Evolutionary conservation across 2,329 filamentous ascomycete species (phyloP).

Genomic region (Fusarium nelsonii): DNA sequence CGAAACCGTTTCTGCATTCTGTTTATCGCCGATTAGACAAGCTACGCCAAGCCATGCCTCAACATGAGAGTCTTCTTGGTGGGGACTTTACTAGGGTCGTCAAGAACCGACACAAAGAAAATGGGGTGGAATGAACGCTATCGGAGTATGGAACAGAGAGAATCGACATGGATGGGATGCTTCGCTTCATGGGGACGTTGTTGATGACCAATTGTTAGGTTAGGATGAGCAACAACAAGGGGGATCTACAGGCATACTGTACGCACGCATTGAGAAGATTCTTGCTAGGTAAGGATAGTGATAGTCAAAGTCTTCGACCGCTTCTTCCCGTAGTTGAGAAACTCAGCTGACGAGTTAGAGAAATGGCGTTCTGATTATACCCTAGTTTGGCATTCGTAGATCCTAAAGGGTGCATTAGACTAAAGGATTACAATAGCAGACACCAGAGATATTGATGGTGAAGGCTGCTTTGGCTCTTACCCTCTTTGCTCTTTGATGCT

Average conservation of each 20-base stretch:
- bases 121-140: constrained; percentile 23
- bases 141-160: constrained; percentile 31
- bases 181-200: constrained; percentile 13
- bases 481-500: neutral
- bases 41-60: constrained; percentile 28
- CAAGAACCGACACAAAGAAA: constrained; percentile 9
- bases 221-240: neutral
- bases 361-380: constrained; percentile 21
- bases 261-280: constrained; percentile 15
- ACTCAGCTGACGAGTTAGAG: constrained; percentile 21
- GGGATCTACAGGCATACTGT: constrained; percentile 30
- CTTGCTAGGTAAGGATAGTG: neutral
- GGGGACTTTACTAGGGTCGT: constrained; percentile 22
- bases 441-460: constrained; percentile 3
- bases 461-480: neutral
- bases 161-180: constrained; percentile 8
- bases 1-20: constrained; percentile 9
- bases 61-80: constrained; percentile 1
- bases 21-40: constrained; percentile 28
- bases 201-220: constrained; percentile 19
- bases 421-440: neutral
- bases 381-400: constrained; percentile 5
- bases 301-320: constrained; percentile 16
- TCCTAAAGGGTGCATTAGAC: constrained; percentile 16
- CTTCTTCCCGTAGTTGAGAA: constrained; percentile 18